Conservation (phyloP, 805 yeast genomes). For the Yarrowia osloensis region DNA sequence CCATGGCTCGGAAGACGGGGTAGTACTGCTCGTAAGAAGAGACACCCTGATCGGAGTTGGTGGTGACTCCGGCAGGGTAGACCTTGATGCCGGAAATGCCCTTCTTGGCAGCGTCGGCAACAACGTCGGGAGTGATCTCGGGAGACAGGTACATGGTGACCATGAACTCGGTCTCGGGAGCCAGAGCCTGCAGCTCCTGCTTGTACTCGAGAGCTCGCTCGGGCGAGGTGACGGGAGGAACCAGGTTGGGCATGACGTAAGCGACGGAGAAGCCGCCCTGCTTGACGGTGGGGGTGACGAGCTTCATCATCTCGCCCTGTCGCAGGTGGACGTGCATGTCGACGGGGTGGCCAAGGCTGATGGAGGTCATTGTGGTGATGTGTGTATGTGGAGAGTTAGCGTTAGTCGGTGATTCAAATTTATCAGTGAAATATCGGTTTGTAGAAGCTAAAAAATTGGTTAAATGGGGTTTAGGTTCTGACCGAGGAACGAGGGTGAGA, state of each 20-base stretch:
- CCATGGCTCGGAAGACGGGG: conserved; percentile 88
- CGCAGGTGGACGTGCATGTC: conserved; percentile 97
- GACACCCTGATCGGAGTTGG: conserved; percentile 88
- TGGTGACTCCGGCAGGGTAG: conserved; percentile 99
- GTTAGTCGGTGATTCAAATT: not conserved
- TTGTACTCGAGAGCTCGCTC: conserved; percentile 73
- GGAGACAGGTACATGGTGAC: conserved; percentile 86
- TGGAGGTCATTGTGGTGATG: conserved; percentile 31
- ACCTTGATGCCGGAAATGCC: conserved; percentile 89
- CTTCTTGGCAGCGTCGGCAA: conserved; percentile 70
- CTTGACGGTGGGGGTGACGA: conserved; percentile 84
- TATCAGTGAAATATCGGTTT: not conserved
- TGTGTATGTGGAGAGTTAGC: not conserved
- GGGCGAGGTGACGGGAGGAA: conserved; percentile 85
- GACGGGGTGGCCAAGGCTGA: conserved; percentile 45
- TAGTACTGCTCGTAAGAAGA: conserved; percentile 87
- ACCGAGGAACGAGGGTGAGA: not conserved
- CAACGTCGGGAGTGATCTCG: conserved; percentile 81
- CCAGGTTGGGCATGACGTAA: conserved; percentile 93
- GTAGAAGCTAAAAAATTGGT: not conserved
- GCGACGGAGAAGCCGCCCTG: conserved; percentile 91
- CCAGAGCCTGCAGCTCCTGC: conserved; percentile 56
- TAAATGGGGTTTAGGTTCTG: not conserved
- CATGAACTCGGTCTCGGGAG: conserved; percentile 83
- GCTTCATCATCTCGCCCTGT: conserved; percentile 89